Evolutionary conservation across 129 eudicot genomes (phyloP).

Genomic region (Ambrosia artemisiifolia): DNA sequence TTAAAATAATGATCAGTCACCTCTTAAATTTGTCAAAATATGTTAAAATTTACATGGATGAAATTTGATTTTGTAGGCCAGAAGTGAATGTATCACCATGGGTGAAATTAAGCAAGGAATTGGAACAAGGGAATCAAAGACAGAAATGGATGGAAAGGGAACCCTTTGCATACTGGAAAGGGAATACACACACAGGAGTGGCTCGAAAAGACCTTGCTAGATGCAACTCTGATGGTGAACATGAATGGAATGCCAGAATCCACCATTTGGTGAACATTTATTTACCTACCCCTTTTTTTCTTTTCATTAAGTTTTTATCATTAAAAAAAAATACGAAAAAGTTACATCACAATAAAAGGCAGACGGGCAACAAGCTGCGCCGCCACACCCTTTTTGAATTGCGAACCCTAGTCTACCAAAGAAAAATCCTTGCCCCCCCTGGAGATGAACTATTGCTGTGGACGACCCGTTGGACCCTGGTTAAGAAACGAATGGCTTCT

Average conservation of each 20-base stretch:
- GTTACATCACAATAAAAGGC: too few relatives aligned
- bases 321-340: background rate
- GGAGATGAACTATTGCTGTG: too few relatives aligned
- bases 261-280: slow-evolving; percentile 41
- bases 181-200: slow-evolving; percentile 42
- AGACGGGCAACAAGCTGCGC: too few relatives aligned
- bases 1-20: too few relatives aligned
- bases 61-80: slow-evolving; percentile 48
- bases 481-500: too few relatives aligned
- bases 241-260: slow-evolving; percentile 63
- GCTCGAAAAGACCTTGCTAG: slow-evolving; percentile 48
- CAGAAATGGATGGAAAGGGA: slow-evolving; percentile 59
- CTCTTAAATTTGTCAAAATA: too few relatives aligned
- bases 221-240: slow-evolving; percentile 48
- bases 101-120: slow-evolving; percentile 46
- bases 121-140: slow-evolving; percentile 49
- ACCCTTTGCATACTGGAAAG: slow-evolving; percentile 91
- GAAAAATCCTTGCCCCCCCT: too few relatives aligned
- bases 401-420: too few relatives aligned
- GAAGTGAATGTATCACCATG: slow-evolving; percentile 78
- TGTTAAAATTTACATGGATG: too few relatives aligned
- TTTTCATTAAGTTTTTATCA: background rate
- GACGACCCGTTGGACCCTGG: too few relatives aligned
- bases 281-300: too few relatives aligned
- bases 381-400: too few relatives aligned